Conservation (phyloP, 2,329 filamentous ascomycete genomes). For the Mycosphaerelloides madeirae region DNA sequence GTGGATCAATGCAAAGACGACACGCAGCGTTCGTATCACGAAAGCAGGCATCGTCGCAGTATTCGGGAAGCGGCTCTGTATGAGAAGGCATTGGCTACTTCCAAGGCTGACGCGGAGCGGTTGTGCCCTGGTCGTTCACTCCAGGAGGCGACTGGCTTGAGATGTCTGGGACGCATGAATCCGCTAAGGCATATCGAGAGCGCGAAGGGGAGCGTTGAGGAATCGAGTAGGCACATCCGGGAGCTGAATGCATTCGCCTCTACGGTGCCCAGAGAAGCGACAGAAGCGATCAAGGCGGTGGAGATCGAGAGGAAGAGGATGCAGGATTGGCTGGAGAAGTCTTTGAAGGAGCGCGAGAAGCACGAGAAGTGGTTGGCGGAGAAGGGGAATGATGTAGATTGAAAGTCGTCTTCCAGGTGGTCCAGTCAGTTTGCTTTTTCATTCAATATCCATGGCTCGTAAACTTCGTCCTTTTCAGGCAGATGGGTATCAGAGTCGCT, state of each 20-base stretch:
- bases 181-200: not conserved
- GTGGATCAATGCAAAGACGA: not conserved
- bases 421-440: too few relatives aligned
- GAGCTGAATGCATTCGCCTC: not conserved
- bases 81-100: slow-evolving; percentile 2
- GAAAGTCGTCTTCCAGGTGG: too few relatives aligned
- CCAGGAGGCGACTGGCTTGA: slow-evolving; percentile 3
- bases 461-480: not conserved
- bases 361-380: slow-evolving; percentile 4
- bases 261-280: slow-evolving; percentile 1
- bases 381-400: not conserved
- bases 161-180: not conserved
- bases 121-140: slow-evolving; percentile 7
- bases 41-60: not conserved
- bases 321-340: not conserved
- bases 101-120: slow-evolving; percentile 6
- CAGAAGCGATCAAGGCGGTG: slow-evolving; percentile 1
- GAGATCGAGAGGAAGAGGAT: not conserved
- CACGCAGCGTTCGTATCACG: not conserved
- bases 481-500: slow-evolving; percentile 9
- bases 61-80: not conserved
- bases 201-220: not conserved
- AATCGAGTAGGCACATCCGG: not conserved
- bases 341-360: not conserved
- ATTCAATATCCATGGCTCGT: not conserved